Percentiles rank a stretch among this genome's conserved stretches.
phyloP scores from a whole-genome alignment of 306 rosid genomes.

The Cucurbita moschata region DNA sequence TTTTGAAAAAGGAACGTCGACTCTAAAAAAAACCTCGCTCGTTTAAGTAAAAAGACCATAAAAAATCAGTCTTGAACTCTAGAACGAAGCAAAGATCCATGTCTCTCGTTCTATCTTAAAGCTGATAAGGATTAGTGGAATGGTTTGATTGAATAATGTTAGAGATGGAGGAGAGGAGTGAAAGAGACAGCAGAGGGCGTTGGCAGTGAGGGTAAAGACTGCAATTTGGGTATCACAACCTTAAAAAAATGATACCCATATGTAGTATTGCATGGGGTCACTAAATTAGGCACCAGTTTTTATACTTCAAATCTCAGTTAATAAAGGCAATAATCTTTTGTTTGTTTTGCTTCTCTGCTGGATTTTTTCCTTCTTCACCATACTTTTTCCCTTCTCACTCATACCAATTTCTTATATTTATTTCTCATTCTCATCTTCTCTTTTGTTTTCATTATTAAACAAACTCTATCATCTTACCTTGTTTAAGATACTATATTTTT shows the following conservation, averaged over 20 bases:
- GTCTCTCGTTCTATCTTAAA: too few species aligned
- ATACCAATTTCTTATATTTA: background rate
- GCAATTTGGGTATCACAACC: background rate
- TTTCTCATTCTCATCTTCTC: background rate
- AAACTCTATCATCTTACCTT: background rate
- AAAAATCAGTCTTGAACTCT: too few species aligned
- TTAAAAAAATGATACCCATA: background rate
- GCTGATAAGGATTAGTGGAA: too few species aligned
- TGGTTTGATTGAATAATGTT: background rate
- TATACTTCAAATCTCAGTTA: background rate
- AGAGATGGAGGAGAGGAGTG: background rate
- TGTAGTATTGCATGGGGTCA: background rate
- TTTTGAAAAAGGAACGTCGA: too few species aligned
- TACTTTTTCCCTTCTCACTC: background rate
- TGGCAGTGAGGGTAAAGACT: background rate
- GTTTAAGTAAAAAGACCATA: too few species aligned
- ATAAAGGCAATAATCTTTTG: background rate
- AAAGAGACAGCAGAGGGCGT: background rate
- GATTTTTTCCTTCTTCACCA: background rate
- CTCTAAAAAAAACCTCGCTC: too few species aligned
- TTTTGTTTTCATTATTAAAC: background rate
- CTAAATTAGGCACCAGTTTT: background rate
- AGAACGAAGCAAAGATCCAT: too few species aligned
- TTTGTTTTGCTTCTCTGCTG: background rate
- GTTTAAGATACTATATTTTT: too few species aligned